These are phyloP conservation scores for Nemophila menziesii DNA, from an alignment of 257 asterid species.

Conservation along the genomic window DNA sequence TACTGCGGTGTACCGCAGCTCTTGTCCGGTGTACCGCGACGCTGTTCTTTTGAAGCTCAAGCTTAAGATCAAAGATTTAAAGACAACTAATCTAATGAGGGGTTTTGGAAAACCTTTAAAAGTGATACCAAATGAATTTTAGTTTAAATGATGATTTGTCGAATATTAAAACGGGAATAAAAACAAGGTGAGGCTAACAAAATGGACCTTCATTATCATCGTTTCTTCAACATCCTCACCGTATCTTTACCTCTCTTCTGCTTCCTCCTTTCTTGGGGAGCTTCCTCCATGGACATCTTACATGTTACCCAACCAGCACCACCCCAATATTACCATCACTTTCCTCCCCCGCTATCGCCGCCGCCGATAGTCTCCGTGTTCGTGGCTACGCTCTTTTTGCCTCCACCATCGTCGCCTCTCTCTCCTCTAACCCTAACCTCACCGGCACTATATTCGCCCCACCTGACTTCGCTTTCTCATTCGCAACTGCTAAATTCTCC, in stretches of 20 bases:
- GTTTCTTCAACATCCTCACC: conserved; percentile 20
- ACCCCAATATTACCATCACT: conserved; percentile 30
- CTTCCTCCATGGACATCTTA: conserved; percentile 22
- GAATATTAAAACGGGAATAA: too few species aligned
- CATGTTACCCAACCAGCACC: conserved; percentile 23
- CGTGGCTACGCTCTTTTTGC: conserved; percentile 61
- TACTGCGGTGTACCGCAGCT: too few species aligned
- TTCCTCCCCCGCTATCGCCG: conserved; percentile 34
- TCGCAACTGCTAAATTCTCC: conserved; percentile 32
- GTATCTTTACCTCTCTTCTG: conserved; percentile 23
- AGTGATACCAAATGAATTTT: too few species aligned
- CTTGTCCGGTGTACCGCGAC: too few species aligned
- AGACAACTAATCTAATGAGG: too few species aligned
- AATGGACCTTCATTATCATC: conserved; percentile 22
- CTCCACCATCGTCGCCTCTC: conserved; percentile 28
- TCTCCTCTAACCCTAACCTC: conserved; percentile 32
- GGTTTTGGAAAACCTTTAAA: too few species aligned
- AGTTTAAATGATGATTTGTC: too few species aligned
- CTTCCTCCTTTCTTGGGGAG: conserved; percentile 26
- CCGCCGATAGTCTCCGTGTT: conserved; percentile 40
- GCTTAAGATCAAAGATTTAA: too few species aligned
- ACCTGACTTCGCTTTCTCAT: conserved; percentile 54
- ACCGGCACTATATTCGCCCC: conserved; percentile 57
- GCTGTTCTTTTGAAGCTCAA: too few species aligned
- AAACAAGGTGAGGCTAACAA: too few species aligned